phyloP scores from a whole-genome alignment of 164 flowering plant species.

The Amborella trichopoda region DNA sequence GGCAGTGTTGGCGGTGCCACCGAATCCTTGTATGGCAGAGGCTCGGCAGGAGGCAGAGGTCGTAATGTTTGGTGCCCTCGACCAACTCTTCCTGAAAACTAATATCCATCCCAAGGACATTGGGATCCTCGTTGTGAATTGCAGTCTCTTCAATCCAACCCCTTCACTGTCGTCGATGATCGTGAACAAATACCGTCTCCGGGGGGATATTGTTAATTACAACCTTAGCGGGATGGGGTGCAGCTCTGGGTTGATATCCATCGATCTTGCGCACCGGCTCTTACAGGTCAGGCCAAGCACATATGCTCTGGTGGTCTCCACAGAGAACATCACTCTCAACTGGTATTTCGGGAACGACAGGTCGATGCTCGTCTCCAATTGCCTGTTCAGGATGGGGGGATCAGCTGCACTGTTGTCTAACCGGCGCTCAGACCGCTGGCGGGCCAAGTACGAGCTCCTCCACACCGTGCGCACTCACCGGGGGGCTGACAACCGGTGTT shows the following conservation, averaged over 20 bases:
- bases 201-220: slow-evolving; percentile 59
- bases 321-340: slow-evolving; percentile 73
- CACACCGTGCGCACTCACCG: slow-evolving; percentile 77
- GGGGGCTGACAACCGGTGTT: slow-evolving; percentile 78
- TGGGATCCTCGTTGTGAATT: slow-evolving; percentile 60
- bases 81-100: slow-evolving; percentile 53
- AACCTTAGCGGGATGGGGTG: slow-evolving; percentile 84
- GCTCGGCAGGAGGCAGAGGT: slow-evolving; percentile 65
- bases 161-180: slow-evolving; percentile 82
- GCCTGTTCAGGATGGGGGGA: slow-evolving; percentile 81
- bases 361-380: slow-evolving; percentile 78
- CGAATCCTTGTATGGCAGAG: slow-evolving; percentile 71
- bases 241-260: slow-evolving; percentile 70
- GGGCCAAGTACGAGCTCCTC: slow-evolving; percentile 60
- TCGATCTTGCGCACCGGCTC: slow-evolving; percentile 70
- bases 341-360: slow-evolving; percentile 80
- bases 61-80: slow-evolving; percentile 77
- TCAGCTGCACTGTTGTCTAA: slow-evolving; percentile 72
- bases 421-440: slow-evolving; percentile 41
- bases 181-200: slow-evolving; percentile 68
- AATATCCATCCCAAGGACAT: slow-evolving; percentile 53
- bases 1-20: slow-evolving; percentile 63
- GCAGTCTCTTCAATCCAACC: slow-evolving; percentile 77
- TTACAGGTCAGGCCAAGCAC: slow-evolving; percentile 74
- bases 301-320: slow-evolving; percentile 63